Conservation (phyloP, 306 rosid species). For the Casuarina cunninghamiana region DNA sequence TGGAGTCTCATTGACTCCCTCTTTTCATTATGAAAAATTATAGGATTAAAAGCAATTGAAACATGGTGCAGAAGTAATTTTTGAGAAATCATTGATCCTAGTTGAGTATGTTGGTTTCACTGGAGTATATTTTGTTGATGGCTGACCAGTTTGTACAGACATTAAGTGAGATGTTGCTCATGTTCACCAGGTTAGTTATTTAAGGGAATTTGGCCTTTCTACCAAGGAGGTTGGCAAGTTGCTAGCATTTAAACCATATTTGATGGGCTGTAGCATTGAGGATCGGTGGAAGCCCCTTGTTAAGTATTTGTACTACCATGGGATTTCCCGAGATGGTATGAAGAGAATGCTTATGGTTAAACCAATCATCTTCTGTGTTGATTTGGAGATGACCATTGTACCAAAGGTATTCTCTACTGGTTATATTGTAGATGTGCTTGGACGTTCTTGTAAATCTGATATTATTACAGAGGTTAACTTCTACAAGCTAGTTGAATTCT, state of each 20-base stretch:
- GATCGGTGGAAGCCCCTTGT: conserved; percentile 92
- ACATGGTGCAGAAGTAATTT: neutral
- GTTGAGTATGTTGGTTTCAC: neutral
- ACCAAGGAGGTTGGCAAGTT: conserved; percentile 70
- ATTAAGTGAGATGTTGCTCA: conserved; percentile 28
- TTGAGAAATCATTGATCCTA: neutral
- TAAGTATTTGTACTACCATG: conserved; percentile 76
- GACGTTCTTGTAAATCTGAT: conserved; percentile 3
- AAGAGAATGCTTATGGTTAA: conserved; percentile 79
- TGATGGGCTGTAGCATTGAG: conserved; percentile 90
- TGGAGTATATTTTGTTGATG: conserved; percentile 21
- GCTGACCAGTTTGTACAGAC: conserved; percentile 13
- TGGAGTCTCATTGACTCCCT: conserved; percentile 9
- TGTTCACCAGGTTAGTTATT: conserved; percentile 66
- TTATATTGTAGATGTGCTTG: conserved; percentile 4
- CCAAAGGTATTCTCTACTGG: conserved; percentile 65
- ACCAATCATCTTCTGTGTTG: conserved; percentile 82
- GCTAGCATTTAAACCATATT: conserved; percentile 80
- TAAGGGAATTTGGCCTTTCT: conserved; percentile 86
- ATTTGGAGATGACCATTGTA: conserved; percentile 71
- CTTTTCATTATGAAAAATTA: neutral
- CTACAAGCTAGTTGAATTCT: conserved; percentile 16
- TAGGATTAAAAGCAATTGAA: neutral
- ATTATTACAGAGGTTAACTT: neutral
- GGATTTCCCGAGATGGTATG: conserved; percentile 85